These are phyloP conservation scores for Penstemon newberryi DNA, from an alignment of 257 asterid genomes.

Conservation along the genomic window DNA sequence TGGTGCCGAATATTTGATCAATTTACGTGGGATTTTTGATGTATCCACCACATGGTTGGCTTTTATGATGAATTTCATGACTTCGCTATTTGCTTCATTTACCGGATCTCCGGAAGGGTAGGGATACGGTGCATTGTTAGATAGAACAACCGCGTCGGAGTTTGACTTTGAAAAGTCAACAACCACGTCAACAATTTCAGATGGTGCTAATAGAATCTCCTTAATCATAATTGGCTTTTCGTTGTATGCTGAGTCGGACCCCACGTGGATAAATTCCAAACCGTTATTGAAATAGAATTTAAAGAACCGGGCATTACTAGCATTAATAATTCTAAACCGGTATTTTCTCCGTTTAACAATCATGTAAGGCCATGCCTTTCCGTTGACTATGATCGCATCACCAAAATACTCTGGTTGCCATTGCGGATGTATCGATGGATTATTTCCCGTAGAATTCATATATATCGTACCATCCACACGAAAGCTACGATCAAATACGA, in stretches of 20 bases:
- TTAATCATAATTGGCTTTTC: slow-evolving; percentile 43
- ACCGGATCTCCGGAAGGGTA: slow-evolving; percentile 72
- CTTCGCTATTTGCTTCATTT: slow-evolving; percentile 50
- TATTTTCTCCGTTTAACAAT: slow-evolving; percentile 53
- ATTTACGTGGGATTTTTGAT: slow-evolving; percentile 30
- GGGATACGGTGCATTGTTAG: slow-evolving; percentile 64
- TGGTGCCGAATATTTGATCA: slow-evolving; percentile 52
- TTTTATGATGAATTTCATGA: slow-evolving; percentile 70
- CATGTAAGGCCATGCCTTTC: slow-evolving; percentile 91
- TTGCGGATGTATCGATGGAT: slow-evolving; percentile 73
- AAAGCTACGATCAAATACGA: slow-evolving; percentile 72
- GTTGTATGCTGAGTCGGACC: slow-evolving; percentile 69
- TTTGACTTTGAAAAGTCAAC: slow-evolving; percentile 65
- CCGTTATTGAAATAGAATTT: slow-evolving; percentile 51
- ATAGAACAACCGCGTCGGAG: slow-evolving; percentile 36
- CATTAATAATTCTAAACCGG: slow-evolving; percentile 70
- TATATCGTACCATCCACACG: slow-evolving; percentile 55
- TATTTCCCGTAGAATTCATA: slow-evolving; percentile 78
- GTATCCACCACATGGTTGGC: slow-evolving; percentile 29
- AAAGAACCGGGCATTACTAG: slow-evolving; percentile 83
- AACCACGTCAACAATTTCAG: slow-evolving; percentile 74
- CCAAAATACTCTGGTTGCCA: slow-evolving; percentile 98
- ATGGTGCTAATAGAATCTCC: slow-evolving; percentile 56
- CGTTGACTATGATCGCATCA: slow-evolving; percentile 73
- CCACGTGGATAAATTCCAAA: slow-evolving; percentile 57